Evolutionary conservation across 2,329 filamentous ascomycete species (phyloP).

Genomic region (Nemania sp.): DNA sequence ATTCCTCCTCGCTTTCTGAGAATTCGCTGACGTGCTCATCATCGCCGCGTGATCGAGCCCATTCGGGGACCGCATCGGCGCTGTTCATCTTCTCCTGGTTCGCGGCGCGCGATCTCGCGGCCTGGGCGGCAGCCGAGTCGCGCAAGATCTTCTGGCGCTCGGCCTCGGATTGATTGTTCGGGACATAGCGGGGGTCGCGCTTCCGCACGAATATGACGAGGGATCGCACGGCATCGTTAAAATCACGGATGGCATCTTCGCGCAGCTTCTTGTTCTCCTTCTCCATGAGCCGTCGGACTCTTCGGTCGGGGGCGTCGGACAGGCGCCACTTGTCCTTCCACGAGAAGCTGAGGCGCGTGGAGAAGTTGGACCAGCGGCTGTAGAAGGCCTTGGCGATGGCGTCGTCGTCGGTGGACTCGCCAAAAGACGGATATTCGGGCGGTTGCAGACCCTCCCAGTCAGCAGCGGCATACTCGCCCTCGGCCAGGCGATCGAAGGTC

Average conservation of each 20-base stretch:
- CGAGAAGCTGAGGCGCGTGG: conserved; percentile 85
- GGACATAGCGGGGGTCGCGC: conserved; percentile 85
- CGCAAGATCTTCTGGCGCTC: conserved; percentile 84
- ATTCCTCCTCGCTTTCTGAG: conserved; percentile 67
- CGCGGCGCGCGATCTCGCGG: conserved; percentile 82
- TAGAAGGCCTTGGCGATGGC: conserved; percentile 85
- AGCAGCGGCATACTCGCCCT: conserved; percentile 82
- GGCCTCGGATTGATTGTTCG: conserved; percentile 80
- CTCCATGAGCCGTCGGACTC: conserved; percentile 86
- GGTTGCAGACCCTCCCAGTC: conserved; percentile 72
- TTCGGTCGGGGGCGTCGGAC: conserved; percentile 87
- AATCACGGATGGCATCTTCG: conserved; percentile 85
- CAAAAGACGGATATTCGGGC: conserved; percentile 84
- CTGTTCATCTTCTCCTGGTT: conserved; percentile 79
- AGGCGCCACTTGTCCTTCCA: conserved; percentile 90
- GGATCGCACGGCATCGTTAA: conserved; percentile 90
- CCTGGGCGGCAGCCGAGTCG: conserved; percentile 84
- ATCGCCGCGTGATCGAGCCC: conserved; percentile 74
- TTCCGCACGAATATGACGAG: conserved; percentile 91
- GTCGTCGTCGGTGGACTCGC: conserved; percentile 79
- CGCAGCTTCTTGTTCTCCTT: conserved; percentile 91
- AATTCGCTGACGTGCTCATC: conserved; percentile 66
- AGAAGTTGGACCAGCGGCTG: conserved; percentile 80
- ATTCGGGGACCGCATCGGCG: conserved; percentile 75
- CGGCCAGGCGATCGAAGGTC: conserved; percentile 82